A percentile compares a stretch with the other conserved stretches of the same genome.
Conservation (phyloP, 257 asterid genomes). For the Solanum gandarillasii region DNA sequence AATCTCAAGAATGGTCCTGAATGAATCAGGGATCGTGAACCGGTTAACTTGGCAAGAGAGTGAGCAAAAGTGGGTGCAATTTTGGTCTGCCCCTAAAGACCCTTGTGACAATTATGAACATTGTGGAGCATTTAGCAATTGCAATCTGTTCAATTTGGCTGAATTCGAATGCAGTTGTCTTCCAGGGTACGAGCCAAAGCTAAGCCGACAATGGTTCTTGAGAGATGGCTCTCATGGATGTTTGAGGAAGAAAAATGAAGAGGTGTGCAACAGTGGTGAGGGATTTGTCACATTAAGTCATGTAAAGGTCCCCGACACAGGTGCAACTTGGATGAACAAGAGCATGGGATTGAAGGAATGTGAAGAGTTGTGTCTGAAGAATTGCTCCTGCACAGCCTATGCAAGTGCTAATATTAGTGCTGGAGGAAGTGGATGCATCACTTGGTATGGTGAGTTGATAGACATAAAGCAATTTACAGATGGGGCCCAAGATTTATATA, state of each 20-base stretch:
- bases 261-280: slow-evolving; percentile 7
- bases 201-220: slow-evolving; percentile 19
- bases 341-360: slow-evolving; percentile 16
- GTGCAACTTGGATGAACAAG: slow-evolving; percentile 1
- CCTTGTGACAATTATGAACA: slow-evolving; percentile 16
- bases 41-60: slow-evolving; percentile 17
- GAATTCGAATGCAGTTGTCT: slow-evolving; percentile 25
- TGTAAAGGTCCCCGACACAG: slow-evolving; percentile 20
- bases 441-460: slow-evolving; percentile 23
- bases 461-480: slow-evolving; percentile 23
- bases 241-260: slow-evolving; percentile 8
- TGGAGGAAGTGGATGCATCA: slow-evolving; percentile 28
- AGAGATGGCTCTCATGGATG: slow-evolving; percentile 24
- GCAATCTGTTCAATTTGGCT: slow-evolving; percentile 6
- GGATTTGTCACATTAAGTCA: slow-evolving; percentile 8
- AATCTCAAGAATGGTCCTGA: slow-evolving; percentile 17
- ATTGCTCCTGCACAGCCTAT: slow-evolving; percentile 26
- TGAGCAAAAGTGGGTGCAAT: slow-evolving; percentile 13
- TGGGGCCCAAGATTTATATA: slow-evolving; percentile 24
- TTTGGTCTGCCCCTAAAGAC: slow-evolving; percentile 18
- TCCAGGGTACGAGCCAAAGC: slow-evolving; percentile 23
- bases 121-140: slow-evolving; percentile 12
- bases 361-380: slow-evolving; percentile 10
- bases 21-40: slow-evolving; percentile 19
- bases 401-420: slow-evolving; percentile 19